Conservation (phyloP, 768 basidiomycete species). For the Rubroboletus satanas region DNA sequence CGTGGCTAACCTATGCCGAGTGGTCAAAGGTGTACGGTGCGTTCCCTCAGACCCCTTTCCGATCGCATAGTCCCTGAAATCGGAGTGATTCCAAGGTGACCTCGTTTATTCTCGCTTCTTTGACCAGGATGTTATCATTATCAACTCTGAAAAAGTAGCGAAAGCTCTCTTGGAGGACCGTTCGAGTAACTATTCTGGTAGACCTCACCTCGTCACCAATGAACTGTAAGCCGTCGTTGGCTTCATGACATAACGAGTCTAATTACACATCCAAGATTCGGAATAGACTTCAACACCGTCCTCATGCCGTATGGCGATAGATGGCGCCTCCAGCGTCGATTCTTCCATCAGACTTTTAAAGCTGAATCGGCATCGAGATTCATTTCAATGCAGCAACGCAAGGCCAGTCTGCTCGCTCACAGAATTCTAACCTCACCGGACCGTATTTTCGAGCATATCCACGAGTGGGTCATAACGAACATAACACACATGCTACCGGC, state of each 20-base stretch:
- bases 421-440: conserved; percentile 9
- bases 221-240: conserved; percentile 3
- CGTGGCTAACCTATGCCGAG: conserved; percentile 14
- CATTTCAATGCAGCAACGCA: conserved; percentile 14
- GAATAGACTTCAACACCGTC: conserved; percentile 12
- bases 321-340: conserved; percentile 19
- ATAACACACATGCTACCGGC: neutral
- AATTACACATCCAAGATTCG: conserved; percentile 4
- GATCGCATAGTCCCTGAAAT: neutral
- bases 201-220: conserved; percentile 14
- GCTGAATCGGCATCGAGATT: conserved; percentile 11
- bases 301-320: conserved; percentile 16
- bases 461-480: conserved; percentile 17
- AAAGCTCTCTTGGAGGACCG: conserved; percentile 16
- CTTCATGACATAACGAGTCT: neutral
- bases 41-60: neutral
- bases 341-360: conserved; percentile 20
- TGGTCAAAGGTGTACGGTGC: conserved; percentile 12
- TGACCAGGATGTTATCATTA: conserved; percentile 8
- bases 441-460: conserved; percentile 5
- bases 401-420: conserved; percentile 2
- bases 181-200: conserved; percentile 19
- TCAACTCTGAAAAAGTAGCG: conserved; percentile 12
- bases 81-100: conserved; percentile 1
- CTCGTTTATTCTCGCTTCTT: conserved; percentile 14